Conservation (phyloP, 805 yeast genomes). For the Starmera quercuum region DNA sequence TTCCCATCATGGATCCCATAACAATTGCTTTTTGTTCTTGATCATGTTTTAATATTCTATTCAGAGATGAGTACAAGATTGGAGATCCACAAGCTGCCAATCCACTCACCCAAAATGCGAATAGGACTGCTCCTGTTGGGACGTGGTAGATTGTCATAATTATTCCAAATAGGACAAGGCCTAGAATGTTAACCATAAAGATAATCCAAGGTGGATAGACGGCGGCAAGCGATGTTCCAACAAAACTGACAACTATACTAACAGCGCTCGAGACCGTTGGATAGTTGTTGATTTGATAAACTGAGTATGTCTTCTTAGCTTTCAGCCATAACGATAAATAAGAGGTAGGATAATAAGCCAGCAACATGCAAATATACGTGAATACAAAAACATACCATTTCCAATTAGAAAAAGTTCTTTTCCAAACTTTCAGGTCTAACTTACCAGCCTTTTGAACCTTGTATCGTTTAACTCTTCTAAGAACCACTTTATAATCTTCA, state of each 20-base stretch:
- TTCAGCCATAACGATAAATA: slow-evolving; percentile 2
- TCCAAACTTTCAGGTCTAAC: background rate
- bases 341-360: background rate
- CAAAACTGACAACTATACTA: background rate
- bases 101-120: slow-evolving; percentile 1
- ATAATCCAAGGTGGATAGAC: slow-evolving; percentile 2
- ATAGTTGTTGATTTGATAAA: slow-evolving; percentile 1
- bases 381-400: slow-evolving; percentile 1
- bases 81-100: slow-evolving; percentile 1
- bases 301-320: slow-evolving; percentile 1
- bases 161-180: background rate
- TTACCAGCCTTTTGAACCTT: background rate
- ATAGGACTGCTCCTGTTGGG: slow-evolving; percentile 1
- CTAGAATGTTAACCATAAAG: background rate
- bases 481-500: background rate
- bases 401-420: background rate
- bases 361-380: background rate
- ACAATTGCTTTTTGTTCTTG: slow-evolving; percentile 2
- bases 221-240: slow-evolving; percentile 1
- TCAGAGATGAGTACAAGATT: slow-evolving; percentile 1
- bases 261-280: slow-evolving; percentile 1
- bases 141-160: slow-evolving; percentile 3
- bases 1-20: background rate
- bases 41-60: slow-evolving; percentile 2
- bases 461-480: background rate